phyloP scores from a whole-genome alignment of 192 early-diverging fungal species.

The Coemansia sp. region DNA sequence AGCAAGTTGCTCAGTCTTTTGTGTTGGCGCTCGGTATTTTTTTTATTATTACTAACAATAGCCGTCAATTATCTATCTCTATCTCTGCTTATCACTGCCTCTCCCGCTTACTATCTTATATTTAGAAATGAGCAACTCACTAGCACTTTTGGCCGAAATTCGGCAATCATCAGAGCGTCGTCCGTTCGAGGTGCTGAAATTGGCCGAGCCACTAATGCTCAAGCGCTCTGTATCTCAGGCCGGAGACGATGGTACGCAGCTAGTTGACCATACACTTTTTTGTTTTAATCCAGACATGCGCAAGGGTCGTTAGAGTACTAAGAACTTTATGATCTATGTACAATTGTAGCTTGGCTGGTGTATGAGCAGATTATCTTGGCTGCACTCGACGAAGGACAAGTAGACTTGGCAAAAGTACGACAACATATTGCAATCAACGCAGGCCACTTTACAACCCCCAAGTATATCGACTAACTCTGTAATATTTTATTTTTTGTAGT shows the following conservation, averaged over 20 bases:
- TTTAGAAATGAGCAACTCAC: constrained; percentile 33
- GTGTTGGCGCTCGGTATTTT: too few relatives aligned
- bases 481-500: constrained; percentile 14
- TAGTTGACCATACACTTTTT: not conserved
- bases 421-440: constrained; percentile 18
- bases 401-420: constrained; percentile 59
- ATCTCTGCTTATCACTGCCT: not conserved
- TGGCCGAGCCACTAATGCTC: constrained; percentile 45
- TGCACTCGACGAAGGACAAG: constrained; percentile 77
- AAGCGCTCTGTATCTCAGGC: constrained; percentile 18
- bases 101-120: not conserved
- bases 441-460: not conserved
- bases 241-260: constrained; percentile 26
- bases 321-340: not conserved
- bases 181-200: constrained; percentile 44
- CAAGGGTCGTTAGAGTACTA: not conserved
- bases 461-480: not conserved
- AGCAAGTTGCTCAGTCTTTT: too few relatives aligned
- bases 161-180: constrained; percentile 55
- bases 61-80: not conserved
- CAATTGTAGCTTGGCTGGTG: constrained; percentile 61
- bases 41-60: too few relatives aligned
- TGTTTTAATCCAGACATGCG: too few relatives aligned
- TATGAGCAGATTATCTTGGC: constrained; percentile 85
- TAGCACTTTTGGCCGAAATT: constrained; percentile 42